Evolutionary conservation across 257 asterid species (phyloP).

Genomic region (Solanum dulcamara): DNA sequence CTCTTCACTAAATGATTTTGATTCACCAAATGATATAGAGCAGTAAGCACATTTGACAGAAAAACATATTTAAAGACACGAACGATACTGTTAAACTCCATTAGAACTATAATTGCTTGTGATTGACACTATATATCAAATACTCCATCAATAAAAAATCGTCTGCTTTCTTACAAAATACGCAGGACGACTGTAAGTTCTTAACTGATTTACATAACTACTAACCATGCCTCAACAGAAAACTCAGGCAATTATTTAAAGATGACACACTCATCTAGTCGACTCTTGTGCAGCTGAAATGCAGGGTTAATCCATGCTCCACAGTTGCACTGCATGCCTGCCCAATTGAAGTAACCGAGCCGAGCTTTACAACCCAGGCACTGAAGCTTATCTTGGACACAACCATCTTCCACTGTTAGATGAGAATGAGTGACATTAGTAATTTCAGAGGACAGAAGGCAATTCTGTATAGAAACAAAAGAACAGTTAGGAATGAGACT

Average conservation of each 20-base stretch:
- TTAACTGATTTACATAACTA: neutral
- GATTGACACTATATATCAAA: neutral
- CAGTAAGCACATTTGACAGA: neutral
- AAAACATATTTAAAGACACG: neutral
- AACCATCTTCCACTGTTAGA: constrained; percentile 62
- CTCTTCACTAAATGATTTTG: too few relatives aligned
- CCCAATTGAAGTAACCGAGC: constrained; percentile 81
- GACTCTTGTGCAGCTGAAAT: constrained; percentile 86
- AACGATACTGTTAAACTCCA: neutral
- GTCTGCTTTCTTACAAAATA: neutral
- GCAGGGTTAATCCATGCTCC: constrained; percentile 91
- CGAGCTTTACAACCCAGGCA: constrained; percentile 86
- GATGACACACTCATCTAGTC: constrained; percentile 57
- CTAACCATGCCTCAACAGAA: neutral
- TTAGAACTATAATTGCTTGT: neutral
- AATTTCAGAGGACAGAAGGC: neutral
- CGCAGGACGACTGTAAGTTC: neutral
- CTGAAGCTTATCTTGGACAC: constrained; percentile 59
- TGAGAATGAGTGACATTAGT: constrained; percentile 1
- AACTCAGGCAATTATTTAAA: constrained; percentile 7
- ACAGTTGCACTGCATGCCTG: constrained; percentile 94
- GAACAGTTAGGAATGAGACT: neutral
- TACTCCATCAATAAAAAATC: neutral
- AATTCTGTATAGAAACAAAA: neutral
- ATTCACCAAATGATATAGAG: neutral